Evolutionary conservation across 1,139 yeast genomes (phyloP).

Genomic region (Hemisphaericaspora subhashii): DNA sequence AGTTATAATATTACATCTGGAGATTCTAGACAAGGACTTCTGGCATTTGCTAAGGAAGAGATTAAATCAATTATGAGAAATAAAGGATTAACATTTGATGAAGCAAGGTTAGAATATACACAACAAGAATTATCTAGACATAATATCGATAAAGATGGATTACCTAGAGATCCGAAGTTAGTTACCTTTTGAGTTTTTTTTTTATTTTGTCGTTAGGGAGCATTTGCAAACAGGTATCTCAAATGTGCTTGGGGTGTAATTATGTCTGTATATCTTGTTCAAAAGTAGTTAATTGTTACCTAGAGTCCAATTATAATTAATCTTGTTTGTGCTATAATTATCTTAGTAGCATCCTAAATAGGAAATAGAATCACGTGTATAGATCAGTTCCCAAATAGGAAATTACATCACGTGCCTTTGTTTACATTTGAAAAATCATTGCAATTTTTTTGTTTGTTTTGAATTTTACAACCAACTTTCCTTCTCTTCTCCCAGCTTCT

Average conservation of each 20-base stretch:
- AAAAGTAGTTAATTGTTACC: too few relatives aligned
- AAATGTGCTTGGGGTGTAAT: background rate
- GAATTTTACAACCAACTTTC: background rate
- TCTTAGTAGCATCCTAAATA: too few relatives aligned
- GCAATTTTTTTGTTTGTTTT: background rate
- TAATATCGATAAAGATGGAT: conserved; percentile 49
- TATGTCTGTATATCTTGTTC: too few relatives aligned
- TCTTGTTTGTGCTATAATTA: too few relatives aligned
- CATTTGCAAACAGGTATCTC: background rate
- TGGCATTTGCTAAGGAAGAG: conserved; percentile 50
- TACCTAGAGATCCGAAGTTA: conserved; percentile 41
- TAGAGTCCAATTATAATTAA: too few relatives aligned
- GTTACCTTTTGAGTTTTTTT: conserved; percentile 29
- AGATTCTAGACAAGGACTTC: conserved; percentile 65
- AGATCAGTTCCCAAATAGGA: conserved; percentile 5
- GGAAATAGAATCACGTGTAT: too few relatives aligned
- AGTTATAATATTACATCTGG: conserved; percentile 39
- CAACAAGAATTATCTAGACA: conserved; percentile 47
- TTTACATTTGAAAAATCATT: conserved; percentile 2
- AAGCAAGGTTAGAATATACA: conserved; percentile 61
- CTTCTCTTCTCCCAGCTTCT: background rate
- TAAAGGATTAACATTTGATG: conserved; percentile 57
- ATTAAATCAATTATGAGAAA: conserved; percentile 57
- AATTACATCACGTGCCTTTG: conserved; percentile 5
- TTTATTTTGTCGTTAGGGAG: background rate